phyloP scores from a whole-genome alignment of 345 rosid genomes.

The Syzygium jambos region DNA sequence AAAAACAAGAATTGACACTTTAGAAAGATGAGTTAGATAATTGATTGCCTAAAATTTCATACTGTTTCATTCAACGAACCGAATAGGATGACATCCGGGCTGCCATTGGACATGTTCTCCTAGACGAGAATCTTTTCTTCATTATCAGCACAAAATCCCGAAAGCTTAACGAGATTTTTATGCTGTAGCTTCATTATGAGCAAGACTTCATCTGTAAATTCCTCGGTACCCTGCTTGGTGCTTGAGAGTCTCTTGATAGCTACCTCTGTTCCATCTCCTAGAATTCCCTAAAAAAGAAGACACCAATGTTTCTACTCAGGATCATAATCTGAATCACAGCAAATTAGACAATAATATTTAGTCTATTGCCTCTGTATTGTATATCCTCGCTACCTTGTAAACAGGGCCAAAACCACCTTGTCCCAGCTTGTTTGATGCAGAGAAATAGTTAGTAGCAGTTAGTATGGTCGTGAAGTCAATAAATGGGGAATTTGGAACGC shows the following conservation, averaged over 20 bases:
- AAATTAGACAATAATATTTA: too few species aligned
- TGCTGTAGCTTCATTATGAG: constrained; percentile 39
- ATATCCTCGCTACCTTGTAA: constrained; percentile 7
- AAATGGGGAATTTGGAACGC: neutral
- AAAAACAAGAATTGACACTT: too few species aligned
- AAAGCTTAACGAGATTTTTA: constrained; percentile 36
- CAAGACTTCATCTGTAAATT: constrained; percentile 24
- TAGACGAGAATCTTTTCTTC: constrained; percentile 33
- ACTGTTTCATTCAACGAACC: constrained; percentile 13
- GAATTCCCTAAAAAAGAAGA: constrained; percentile 24
- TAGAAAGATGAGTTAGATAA: neutral
- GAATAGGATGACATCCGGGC: constrained; percentile 27
- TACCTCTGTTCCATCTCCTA: constrained; percentile 31
- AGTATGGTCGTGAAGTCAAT: constrained; percentile 17
- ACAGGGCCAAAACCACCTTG: constrained; percentile 21
- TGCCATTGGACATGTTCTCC: constrained; percentile 49
- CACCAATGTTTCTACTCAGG: neutral
- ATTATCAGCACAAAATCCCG: constrained; percentile 35
- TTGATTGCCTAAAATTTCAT: neutral
- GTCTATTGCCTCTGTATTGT: too few species aligned
- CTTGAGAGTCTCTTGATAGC: constrained; percentile 28
- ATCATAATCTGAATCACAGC: neutral
- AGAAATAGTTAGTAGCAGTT: constrained; percentile 29
- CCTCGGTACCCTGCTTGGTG: constrained; percentile 18
- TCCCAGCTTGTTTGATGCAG: constrained; percentile 8